Evolutionary conservation across 257 asterid species (phyloP).

Genomic region (Solanum chilense): DNA sequence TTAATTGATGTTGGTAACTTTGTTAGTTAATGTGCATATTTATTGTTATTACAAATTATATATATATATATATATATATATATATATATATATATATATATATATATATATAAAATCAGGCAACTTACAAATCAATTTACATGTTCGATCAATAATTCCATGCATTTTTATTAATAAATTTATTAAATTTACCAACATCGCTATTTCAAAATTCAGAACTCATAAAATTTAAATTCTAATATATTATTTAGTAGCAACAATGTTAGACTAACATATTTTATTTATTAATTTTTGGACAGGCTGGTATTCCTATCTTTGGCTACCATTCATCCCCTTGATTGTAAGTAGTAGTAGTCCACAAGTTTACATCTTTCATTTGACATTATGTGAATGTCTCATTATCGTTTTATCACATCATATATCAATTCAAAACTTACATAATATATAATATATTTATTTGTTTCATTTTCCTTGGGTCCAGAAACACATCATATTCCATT

Average conservation of each 20-base stretch:
- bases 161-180: not conserved
- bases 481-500: not conserved
- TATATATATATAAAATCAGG: too few relatives aligned
- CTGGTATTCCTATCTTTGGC: conserved; percentile 80
- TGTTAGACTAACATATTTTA: not conserved
- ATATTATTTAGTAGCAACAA: not conserved
- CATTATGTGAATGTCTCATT: not conserved
- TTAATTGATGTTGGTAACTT: too few relatives aligned
- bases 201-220: not conserved
- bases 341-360: conserved; percentile 30
- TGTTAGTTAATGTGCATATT: too few relatives aligned
- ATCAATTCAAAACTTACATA: not conserved
- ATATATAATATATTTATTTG: not conserved
- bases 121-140: too few relatives aligned
- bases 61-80: too few relatives aligned
- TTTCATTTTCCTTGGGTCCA: not conserved
- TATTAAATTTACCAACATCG: not conserved
- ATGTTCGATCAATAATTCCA: not conserved
- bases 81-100: too few relatives aligned
- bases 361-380: not conserved
- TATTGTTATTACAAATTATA: too few relatives aligned
- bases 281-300: conserved; percentile 32
- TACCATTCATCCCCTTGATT: conserved; percentile 78
- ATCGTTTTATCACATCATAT: not conserved
- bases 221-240: not conserved